Evolutionary conservation across 2,329 filamentous ascomycete species (phyloP).

Genomic region (Phoma sp.): DNA sequence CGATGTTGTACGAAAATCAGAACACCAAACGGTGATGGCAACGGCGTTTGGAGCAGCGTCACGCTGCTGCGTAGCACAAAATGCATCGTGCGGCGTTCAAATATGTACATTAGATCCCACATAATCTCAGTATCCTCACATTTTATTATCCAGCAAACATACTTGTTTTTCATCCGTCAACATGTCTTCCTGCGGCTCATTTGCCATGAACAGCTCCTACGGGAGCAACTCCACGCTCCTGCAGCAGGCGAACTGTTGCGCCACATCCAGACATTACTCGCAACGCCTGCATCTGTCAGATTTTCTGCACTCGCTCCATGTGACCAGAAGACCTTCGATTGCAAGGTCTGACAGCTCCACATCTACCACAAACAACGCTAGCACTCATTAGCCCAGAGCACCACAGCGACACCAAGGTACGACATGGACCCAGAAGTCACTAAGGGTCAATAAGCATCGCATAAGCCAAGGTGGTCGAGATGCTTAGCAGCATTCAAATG

Average conservation of each 20-base stretch:
- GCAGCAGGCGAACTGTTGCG: constrained; percentile 12
- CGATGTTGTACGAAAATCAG: constrained; percentile 10
- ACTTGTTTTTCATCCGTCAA: background rate
- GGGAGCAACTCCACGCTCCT: constrained; percentile 22
- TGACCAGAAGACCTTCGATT: background rate
- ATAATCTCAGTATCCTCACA: constrained; percentile 7
- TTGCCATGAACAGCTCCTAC: constrained; percentile 17
- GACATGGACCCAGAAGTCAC: background rate
- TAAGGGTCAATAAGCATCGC: constrained; percentile 1
- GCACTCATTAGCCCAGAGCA: background rate
- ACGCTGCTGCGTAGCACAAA: constrained; percentile 11
- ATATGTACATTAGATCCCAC: constrained; percentile 14
- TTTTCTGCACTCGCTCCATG: constrained; percentile 6
- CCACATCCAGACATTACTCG: constrained; percentile 17
- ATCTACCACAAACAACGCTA: background rate
- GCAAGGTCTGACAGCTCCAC: background rate
- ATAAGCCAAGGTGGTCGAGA: background rate
- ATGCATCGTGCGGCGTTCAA: background rate
- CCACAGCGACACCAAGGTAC: constrained; percentile 14
- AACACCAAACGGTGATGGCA: constrained; percentile 13
- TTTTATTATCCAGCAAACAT: background rate
- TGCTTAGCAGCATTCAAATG: background rate
- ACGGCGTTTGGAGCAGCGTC: constrained; percentile 14
- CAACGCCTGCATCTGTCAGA: constrained; percentile 17
- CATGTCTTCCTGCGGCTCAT: constrained; percentile 18